Evolutionary conservation across 306 rosid species (phyloP).

Genomic region (Elaeagnus macrophylla): DNA sequence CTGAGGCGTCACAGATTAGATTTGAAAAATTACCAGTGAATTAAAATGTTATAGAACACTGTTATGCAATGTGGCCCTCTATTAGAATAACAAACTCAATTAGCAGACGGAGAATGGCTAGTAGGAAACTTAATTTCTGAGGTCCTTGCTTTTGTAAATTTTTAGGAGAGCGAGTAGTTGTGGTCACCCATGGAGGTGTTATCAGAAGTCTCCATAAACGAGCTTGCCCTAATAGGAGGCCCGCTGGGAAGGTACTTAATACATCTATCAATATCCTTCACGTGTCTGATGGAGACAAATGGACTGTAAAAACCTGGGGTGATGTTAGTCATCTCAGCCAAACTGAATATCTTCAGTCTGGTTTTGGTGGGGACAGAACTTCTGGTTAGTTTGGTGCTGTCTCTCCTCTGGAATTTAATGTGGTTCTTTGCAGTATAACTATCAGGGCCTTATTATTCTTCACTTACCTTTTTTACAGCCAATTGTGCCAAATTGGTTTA

Average conservation of each 20-base stretch:
- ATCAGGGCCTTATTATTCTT: too few relatives aligned
- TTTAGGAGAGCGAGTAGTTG: conserved; percentile 62
- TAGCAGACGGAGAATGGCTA: not conserved
- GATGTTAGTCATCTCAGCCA: conserved; percentile 69
- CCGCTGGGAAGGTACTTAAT: conserved; percentile 52
- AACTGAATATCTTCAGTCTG: conserved; percentile 52
- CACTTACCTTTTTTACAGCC: too few relatives aligned
- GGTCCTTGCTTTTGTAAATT: conserved; percentile 11
- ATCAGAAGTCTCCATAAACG: conserved; percentile 47
- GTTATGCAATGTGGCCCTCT: not conserved
- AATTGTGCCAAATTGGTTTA: too few relatives aligned
- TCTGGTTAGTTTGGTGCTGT: conserved; percentile 51
- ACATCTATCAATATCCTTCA: conserved; percentile 58
- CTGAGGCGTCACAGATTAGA: too few relatives aligned
- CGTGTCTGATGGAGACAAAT: conserved; percentile 47
- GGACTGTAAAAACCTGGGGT: conserved; percentile 60
- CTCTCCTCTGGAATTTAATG: not conserved
- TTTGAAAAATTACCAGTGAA: too few relatives aligned
- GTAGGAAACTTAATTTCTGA: conserved; percentile 9
- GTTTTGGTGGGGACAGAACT: conserved; percentile 74
- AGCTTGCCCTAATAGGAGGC: conserved; percentile 38
- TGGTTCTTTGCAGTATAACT: not conserved
- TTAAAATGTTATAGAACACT: not conserved
- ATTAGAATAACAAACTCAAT: not conserved
- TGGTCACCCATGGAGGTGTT: conserved; percentile 73